Base-by-base conservation (phyloP, 2,329 filamentous ascomycete genomes). In the Beauveria sp. region DNA sequence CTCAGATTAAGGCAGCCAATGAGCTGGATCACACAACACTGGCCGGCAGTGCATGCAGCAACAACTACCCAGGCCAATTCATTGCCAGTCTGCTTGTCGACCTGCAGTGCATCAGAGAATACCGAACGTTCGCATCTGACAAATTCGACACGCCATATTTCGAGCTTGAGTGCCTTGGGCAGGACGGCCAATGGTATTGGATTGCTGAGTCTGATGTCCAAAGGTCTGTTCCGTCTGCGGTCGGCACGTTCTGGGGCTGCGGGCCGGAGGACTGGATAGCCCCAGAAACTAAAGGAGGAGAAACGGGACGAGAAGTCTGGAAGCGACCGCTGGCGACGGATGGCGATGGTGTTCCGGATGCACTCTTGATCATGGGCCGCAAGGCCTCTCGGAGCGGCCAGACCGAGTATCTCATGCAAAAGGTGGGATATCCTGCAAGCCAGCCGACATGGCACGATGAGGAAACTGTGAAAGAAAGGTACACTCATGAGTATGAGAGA, bases 131-230 rank as follows among this genome's bases (percentile, higher is more conserved):
- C 4, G 4, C 40, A 55, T 55, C 26, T 55, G 24, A 55, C 3
- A 55, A 44, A 54, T 14, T 20, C 16, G 18, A 24, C 6, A 47
- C 26, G 26, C 53, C 26, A 30, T 55, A 55, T 55, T 55, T 55
- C 22, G 20, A 55, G 22, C 53, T 55, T 44, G 26, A 55, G 24
- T 55, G 41, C 20, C 53, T 55, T 55, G 18, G 18, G 53, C 5
- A 55, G 41, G 53, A 55, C 24, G 41, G 53, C 30, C 26, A 55
- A 28, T 55, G n/a, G 53, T 55, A 46, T 55, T 55, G 18, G 53
- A 28, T 55, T 18, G 26, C n/a, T 12, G 26, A 47, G 53, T 54
- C 34, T 44, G 26, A 46, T 46, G 22, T 55, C 10, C 26, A 55
- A 18, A 55, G 53, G 41, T 55, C 40, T 34, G 41, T 55, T 22